A percentile compares a stretch with the other conserved stretches of the same genome.
phyloP scores from a whole-genome alignment of 495 filamentous ascomycete genomes.

The Parathielavia appendiculata region DNA sequence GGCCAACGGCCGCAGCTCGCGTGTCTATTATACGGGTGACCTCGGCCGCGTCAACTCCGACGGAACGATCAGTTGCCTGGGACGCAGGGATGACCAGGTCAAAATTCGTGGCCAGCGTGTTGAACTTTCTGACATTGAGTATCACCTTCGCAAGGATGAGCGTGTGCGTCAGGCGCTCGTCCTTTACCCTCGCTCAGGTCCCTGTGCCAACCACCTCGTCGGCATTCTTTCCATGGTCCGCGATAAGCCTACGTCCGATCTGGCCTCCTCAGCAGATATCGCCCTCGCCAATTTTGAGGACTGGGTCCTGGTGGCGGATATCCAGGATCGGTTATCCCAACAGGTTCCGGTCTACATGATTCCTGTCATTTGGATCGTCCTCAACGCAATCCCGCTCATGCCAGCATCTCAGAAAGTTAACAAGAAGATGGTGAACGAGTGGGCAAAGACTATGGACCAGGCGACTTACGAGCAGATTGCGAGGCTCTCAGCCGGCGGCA shows the following conservation, averaged over 20 bases:
- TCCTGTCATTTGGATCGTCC: conserved; percentile 51
- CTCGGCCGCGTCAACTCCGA: conserved; percentile 42
- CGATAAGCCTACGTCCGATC: background rate
- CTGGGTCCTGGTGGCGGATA: background rate
- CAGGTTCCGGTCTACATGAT: conserved; percentile 49
- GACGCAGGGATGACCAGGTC: conserved; percentile 32
- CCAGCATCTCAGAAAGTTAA: conserved; percentile 51
- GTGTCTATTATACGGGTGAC: conserved; percentile 57
- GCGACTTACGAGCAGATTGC: conserved; percentile 18
- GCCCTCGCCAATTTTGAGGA: background rate
- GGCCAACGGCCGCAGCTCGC: background rate
- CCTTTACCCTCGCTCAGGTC: conserved; percentile 16
- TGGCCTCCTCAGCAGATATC: background rate
- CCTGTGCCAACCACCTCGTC: conserved; percentile 21
- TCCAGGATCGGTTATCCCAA: background rate
- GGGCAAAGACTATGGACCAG: conserved; percentile 15
- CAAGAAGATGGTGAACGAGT: conserved; percentile 33
- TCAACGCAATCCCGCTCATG: conserved; percentile 46
- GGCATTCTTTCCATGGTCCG: conserved; percentile 17
- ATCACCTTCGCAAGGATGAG: conserved; percentile 31
- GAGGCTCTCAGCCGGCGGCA: background rate
- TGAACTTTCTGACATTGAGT: conserved; percentile 48
- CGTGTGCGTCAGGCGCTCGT: conserved; percentile 20
- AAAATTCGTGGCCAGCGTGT: conserved; percentile 39
- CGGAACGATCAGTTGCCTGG: conserved; percentile 49